Evolutionary conservation across 169 alveolate genomes (phyloP), one percentile per base, ranked within the genome.

Genomic region (Cystoisospora suis): DNA sequence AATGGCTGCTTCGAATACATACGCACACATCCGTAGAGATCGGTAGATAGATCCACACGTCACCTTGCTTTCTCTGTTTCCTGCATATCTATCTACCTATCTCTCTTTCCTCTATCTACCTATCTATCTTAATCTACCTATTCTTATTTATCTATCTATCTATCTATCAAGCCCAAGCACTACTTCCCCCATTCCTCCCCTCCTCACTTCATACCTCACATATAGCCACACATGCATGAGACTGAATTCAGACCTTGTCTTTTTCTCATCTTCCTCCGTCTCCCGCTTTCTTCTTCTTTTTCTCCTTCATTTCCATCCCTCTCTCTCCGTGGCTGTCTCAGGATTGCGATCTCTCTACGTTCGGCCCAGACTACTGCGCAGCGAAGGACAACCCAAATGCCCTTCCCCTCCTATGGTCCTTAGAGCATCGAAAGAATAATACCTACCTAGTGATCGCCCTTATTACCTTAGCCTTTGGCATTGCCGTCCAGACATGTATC

Each of bases 331-430:
- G n/a, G 61, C n/a, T n/a, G n/a, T 1, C 56, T 7, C 86, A 92
- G 88, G 85, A 92, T 70, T 94, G 96, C 88, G 94, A 94, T 90
- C 77, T 93, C 56, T 91, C 94, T 29, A 93, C 96, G 3, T 94
- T 94, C 49, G 96, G 96, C 6, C 96, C 96, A 3, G 95, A 92
- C 32, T 91, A 88, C 42, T 94, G 96, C 86, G 94, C 95, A 42
- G 23, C 91, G 15, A 44, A 47, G 5, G 94, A 65, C 53, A 86
- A 92, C 79, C 94, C 93, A 56, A 81, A 93, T 59, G 96, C 96
- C 46, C 91, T 86, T 61, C 72, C 86, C 44, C 91, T 72, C n/a
- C 88, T 94, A 49, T 90, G 93, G 94, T 80, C 91, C 36, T 83
- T 88, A 58, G 96, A 94, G 80, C 69, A 81, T 27, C 83, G 94